These are phyloP conservation scores for Achlya hypogyna DNA, from an alignment of 352 stramenopile genomes.

Conservation along the genomic window DNA sequence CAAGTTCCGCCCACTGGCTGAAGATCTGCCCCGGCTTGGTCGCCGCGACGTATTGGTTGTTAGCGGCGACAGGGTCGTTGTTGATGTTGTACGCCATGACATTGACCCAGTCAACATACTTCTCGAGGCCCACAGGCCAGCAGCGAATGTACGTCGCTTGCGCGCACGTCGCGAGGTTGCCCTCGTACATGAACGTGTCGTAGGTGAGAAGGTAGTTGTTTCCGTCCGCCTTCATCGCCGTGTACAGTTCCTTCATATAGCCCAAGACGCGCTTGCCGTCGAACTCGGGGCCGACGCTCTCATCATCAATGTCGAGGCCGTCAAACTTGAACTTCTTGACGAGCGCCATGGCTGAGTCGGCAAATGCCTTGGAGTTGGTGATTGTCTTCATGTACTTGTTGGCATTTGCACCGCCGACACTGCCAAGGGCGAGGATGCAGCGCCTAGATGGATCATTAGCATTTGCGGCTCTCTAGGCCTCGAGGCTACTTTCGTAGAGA, in stretches of 20 bases:
- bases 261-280: conserved; percentile 36
- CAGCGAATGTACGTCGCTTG: conserved; percentile 39
- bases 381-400: conserved; percentile 47
- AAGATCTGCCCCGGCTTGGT: conserved; percentile 39
- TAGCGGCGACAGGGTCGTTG: conserved; percentile 29
- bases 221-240: conserved; percentile 29
- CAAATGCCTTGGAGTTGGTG: conserved; percentile 37
- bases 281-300: conserved; percentile 53
- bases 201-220: conserved; percentile 48
- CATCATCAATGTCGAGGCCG: conserved; percentile 65
- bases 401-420: conserved; percentile 65
- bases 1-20: conserved; percentile 34
- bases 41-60: conserved; percentile 41
- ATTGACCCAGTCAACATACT: conserved; percentile 72
- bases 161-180: conserved; percentile 11
- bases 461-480: not conserved
- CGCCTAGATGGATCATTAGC: conserved; percentile 23
- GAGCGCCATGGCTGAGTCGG: conserved; percentile 35
- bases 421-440: conserved; percentile 49
- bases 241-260: conserved; percentile 39
- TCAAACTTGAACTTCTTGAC: conserved; percentile 60
- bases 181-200: conserved; percentile 61
- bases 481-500: conserved; percentile 30
- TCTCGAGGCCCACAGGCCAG: conserved; percentile 41
- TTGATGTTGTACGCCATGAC: conserved; percentile 83